A percentile compares a stretch with the other conserved stretches of the same genome.
phyloP scores from a whole-genome alignment of 208 protist species.

The Acanthamoeba lenticulata region DNA sequence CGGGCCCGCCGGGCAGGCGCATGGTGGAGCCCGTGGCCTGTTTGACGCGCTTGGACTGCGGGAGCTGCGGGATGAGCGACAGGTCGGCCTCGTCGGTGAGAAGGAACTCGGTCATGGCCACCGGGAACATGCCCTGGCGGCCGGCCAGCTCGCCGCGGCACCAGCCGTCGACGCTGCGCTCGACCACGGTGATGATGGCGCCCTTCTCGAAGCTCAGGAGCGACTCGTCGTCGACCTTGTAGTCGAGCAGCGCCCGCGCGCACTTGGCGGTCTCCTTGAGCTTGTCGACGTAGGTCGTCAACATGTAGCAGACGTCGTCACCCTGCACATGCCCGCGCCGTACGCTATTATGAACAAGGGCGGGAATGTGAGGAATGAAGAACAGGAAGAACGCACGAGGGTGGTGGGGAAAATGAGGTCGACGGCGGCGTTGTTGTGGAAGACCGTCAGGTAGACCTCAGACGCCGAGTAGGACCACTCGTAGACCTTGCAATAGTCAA shows the following conservation, averaged over 20 bases:
- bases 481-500: not conserved
- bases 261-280: slow-evolving; percentile 42
- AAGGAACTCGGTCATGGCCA: not conserved
- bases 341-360: not conserved
- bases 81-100: not conserved
- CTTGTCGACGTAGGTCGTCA: not conserved
- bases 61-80: not conserved
- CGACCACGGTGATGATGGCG: not conserved
- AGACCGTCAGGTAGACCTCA: not conserved
- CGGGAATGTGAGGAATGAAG: not conserved
- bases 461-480: not conserved
- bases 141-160: not conserved
- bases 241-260: slow-evolving; percentile 6
- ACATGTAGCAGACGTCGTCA: not conserved
- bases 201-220: slow-evolving; percentile 56
- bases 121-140: slow-evolving; percentile 28
- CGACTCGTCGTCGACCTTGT: slow-evolving; percentile 54
- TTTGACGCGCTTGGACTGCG: not conserved
- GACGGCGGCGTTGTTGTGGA: not conserved
- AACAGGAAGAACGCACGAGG: not conserved
- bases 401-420: not conserved
- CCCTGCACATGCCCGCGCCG: not conserved
- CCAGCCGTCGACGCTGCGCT: not conserved
- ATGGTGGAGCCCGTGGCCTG: not conserved
- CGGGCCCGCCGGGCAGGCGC: not conserved